Percentiles rank a stretch among this genome's conserved stretches.
Conservation (phyloP, 1,284 basidiomycete species). For the Cryptococcus sp. region DNA sequence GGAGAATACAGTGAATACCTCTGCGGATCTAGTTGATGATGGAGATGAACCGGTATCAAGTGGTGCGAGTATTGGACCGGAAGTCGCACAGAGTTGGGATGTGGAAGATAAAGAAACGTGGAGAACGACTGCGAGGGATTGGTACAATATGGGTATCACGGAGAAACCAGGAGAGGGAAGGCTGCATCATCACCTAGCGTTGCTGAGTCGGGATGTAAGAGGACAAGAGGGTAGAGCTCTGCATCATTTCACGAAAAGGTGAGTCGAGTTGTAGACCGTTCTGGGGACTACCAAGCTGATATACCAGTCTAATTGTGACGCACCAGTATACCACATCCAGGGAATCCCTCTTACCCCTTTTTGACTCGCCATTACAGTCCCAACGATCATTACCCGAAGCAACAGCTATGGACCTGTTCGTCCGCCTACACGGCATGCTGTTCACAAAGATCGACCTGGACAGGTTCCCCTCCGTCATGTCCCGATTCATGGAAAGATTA, state of each 20-base stretch:
- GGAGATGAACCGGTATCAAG: slow-evolving; percentile 26
- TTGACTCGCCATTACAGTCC: slow-evolving; percentile 66
- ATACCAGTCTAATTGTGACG: slow-evolving; percentile 72
- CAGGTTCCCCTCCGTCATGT: slow-evolving; percentile 74
- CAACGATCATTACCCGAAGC: slow-evolving; percentile 71
- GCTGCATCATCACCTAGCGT: slow-evolving; percentile 89
- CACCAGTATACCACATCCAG: slow-evolving; percentile 81
- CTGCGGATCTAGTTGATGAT: slow-evolving; percentile 15
- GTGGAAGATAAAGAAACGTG: slow-evolving; percentile 90
- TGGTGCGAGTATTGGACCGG: slow-evolving; percentile 76
- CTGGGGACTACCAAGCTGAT: background rate
- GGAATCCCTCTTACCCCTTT: slow-evolving; percentile 79
- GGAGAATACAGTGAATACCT: slow-evolving; percentile 2
- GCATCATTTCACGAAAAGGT: slow-evolving; percentile 97
- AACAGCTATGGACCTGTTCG: slow-evolving; percentile 72
- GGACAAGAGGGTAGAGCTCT: slow-evolving; percentile 78
- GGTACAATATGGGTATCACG: slow-evolving; percentile 83
- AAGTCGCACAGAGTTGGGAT: slow-evolving; percentile 78
- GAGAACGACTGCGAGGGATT: slow-evolving; percentile 81
- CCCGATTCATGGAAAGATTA: slow-evolving; percentile 79
- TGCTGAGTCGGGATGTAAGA: slow-evolving; percentile 74
- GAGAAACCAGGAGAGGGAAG: slow-evolving; percentile 88
- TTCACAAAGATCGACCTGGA: slow-evolving; percentile 93
- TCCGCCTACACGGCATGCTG: slow-evolving; percentile 89
- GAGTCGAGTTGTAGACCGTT: slow-evolving; percentile 13